Evolutionary conservation across 176 grass and related monocot genomes (phyloP).

Genomic region (Zea luxurians): DNA sequence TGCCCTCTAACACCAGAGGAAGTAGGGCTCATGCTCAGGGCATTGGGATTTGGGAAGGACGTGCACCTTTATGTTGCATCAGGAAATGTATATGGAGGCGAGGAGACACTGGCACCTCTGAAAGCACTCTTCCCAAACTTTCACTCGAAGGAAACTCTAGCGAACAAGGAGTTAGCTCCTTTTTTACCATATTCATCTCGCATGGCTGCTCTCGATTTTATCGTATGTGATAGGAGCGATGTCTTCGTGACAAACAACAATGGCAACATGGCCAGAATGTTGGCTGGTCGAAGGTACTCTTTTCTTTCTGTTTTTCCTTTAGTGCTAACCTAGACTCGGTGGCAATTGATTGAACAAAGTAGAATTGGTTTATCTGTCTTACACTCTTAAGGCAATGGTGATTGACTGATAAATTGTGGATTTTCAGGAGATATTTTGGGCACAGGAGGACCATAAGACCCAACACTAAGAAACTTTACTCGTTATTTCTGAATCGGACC

Average conservation of each 20-base stretch:
- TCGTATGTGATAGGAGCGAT: slow-evolving; percentile 74
- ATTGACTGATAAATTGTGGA: slow-evolving; percentile 39
- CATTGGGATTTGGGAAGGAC: slow-evolving; percentile 80
- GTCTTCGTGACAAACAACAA: slow-evolving; percentile 97
- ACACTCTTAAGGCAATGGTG: slow-evolving; percentile 17
- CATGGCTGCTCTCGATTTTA: slow-evolving; percentile 96
- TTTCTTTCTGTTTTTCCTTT: not conserved
- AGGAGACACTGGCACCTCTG: slow-evolving; percentile 80
- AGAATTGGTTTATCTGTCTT: slow-evolving; percentile 1
- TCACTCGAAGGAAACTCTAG: slow-evolving; percentile 86
- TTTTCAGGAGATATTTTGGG: slow-evolving; percentile 93
- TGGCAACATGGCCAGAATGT: slow-evolving; percentile 96
- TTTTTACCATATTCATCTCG: slow-evolving; percentile 83
- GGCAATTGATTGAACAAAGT: slow-evolving; percentile 5
- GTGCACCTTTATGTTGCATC: slow-evolving; percentile 89
- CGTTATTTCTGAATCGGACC: slow-evolving; percentile 78
- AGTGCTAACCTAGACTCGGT: slow-evolving; percentile 1
- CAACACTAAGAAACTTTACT: slow-evolving; percentile 85
- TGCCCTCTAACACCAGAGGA: slow-evolving; percentile 92
- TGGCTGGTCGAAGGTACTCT: slow-evolving; percentile 87
- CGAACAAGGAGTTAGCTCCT: slow-evolving; percentile 63
- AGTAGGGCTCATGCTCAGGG: slow-evolving; percentile 83
- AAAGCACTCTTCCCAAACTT: slow-evolving; percentile 87
- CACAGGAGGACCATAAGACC: slow-evolving; percentile 96
- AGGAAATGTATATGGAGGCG: slow-evolving; percentile 83